Base-by-base conservation (phyloP, 768 basidiomycete genomes). In the Tricholoma sp. region DNA sequence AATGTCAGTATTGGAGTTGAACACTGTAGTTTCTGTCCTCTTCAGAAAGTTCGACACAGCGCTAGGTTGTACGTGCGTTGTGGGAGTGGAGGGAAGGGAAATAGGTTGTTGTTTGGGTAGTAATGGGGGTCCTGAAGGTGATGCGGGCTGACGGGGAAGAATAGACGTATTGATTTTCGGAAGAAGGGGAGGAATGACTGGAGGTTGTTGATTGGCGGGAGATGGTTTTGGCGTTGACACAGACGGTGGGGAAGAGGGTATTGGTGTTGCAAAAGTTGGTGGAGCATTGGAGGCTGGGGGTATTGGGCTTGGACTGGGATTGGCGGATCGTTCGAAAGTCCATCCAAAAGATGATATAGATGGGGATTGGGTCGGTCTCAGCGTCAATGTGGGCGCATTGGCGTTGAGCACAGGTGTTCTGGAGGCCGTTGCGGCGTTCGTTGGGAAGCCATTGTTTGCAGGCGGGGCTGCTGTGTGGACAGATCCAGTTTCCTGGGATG, bases 11-110 rank as follows among this genome's bases (percentile, higher is more conserved):
- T 61, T 68, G 2, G 54, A 42, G 41, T 61, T 66, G 34, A 64
- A 61, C 15, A 50, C 55, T 6, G 66, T 60, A 10, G 64, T 68
- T 33, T 62, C 61, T 50, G 65, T 55, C 58, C 58, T 63, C 59
- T 65, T 59, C 18, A 77, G 56, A 54, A 72, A 69, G 11, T 64
- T 67, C 2, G 73, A 57, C 1, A 73, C 61, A 11, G 71, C 70
- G 49, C 72, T 75, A 13, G 65, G 62, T 10, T 62, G 61, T 55
- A 58, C 55, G 17, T 55, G 58, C 8, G 68, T 62, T 17, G 73
- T 73, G 4, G 80, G 79, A 1, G 80, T 81, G 0, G 74, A 66
- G 5, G 79, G 80, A 2, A 81, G 68, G 6, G 81, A 77, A 34
- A 82, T 76, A 6, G 75, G 77, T 54, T 72, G 70, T 6, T 66